Evolutionary conservation across 2,329 filamentous ascomycete species (phyloP), one percentile per base, ranked within the genome.

Genomic region (Stachybotrys elegans): DNA sequence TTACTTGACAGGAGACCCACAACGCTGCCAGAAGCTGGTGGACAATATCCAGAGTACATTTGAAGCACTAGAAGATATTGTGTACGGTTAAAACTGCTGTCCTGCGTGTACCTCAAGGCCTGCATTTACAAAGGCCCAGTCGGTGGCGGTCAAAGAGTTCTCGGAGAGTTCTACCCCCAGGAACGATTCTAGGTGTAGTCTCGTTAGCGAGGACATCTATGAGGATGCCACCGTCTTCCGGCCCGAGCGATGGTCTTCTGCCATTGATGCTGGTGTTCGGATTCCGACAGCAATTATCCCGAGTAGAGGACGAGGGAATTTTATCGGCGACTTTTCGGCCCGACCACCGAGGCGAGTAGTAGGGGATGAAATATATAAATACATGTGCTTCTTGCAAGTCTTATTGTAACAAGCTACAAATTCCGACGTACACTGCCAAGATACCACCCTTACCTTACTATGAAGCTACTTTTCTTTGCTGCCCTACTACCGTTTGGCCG

Each of bases 231-330:
- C n/a, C 13, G 38, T 29, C 5, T 40, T 16, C 22, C 4, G 38
- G 4, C 38, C 38, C 4, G 38, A 40, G 22, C 38, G 38, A 13
- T 40, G 38, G 38, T n/a, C n/a, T n/a, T n/a, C n/a, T n/a, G n/a
- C n/a, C n/a, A n/a, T n/a, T n/a, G n/a, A n/a, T n/a, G n/a, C n/a
- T n/a, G n/a, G n/a, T n/a, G n/a, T n/a, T n/a, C n/a, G n/a, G n/a
- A n/a, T n/a, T n/a, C n/a, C n/a, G n/a, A n/a, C n/a, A n/a, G n/a
- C n/a, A n/a, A n/a, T n/a, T n/a, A n/a, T n/a, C n/a, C n/a, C n/a
- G n/a, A n/a, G n/a, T n/a, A n/a, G n/a, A n/a, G n/a, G n/a, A n/a
- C n/a, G n/a, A n/a, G n/a, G n/a, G n/a, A n/a, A n/a, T n/a, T n/a
- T n/a, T n/a, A n/a, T n/a, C n/a, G n/a, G n/a, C n/a, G n/a, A n/a